phyloP scores from a whole-genome alignment of 2,329 filamentous ascomycete species.

The Xylariaceae sp. region DNA sequence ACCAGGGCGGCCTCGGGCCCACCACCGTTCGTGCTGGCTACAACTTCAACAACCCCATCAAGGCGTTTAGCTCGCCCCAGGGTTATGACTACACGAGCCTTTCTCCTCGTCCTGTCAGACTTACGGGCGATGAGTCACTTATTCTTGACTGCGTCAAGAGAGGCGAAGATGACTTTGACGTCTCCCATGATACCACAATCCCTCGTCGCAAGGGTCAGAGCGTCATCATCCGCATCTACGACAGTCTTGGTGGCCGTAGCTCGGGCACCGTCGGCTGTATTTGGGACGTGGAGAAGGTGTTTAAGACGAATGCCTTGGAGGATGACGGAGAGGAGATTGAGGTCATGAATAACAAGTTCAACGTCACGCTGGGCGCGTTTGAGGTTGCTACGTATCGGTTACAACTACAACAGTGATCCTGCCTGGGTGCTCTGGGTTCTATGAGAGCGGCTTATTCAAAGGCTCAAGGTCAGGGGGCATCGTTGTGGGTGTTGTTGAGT shows the following conservation, averaged over 20 bases:
- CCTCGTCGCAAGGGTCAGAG: constrained; percentile 66
- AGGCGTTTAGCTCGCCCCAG: constrained; percentile 42
- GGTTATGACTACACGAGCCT: constrained; percentile 29
- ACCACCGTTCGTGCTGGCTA: constrained; percentile 76
- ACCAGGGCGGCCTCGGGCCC: constrained; percentile 64
- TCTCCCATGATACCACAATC: constrained; percentile 56
- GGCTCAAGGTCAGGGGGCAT: background rate
- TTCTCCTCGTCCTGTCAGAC: constrained; percentile 49
- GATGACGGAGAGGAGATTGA: constrained; percentile 70
- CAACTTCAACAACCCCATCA: constrained; percentile 83
- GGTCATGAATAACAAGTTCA: constrained; percentile 46
- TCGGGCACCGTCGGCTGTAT: constrained; percentile 64
- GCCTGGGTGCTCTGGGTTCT: background rate
- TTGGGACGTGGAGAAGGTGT: constrained; percentile 68
- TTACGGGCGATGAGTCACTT: constrained; percentile 63
- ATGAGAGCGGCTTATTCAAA: background rate
- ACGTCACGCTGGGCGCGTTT: constrained; percentile 68
- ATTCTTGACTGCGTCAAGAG: constrained; percentile 89
- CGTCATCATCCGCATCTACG: constrained; percentile 80
- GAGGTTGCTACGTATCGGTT: constrained; percentile 80
- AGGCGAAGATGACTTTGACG: constrained; percentile 79
- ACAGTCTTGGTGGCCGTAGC: constrained; percentile 76
- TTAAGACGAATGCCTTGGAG: constrained; percentile 82
- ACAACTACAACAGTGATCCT: constrained; percentile 37
- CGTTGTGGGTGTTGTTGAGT: no score